phyloP scores from a whole-genome alignment of 257 asterid genomes.

The Solanum infundibuliforme region DNA sequence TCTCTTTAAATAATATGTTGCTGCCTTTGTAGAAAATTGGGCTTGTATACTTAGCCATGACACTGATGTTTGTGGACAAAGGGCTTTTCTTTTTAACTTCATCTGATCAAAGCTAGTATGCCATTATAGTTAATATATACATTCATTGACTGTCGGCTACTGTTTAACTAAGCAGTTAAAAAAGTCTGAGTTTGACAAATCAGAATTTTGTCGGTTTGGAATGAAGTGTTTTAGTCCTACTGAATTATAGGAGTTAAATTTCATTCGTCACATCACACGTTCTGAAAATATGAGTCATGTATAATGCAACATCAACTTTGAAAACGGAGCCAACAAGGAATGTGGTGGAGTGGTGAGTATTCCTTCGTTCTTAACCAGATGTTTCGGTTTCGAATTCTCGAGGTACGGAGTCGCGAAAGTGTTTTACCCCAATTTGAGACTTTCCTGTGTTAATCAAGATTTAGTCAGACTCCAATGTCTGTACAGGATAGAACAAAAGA shows the following conservation, averaged over 20 bases:
- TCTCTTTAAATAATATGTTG: neutral
- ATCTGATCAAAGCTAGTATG: neutral
- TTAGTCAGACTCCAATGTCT: neutral
- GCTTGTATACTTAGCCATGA: neutral
- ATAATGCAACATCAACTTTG: too few relatives aligned
- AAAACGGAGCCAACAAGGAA: neutral
- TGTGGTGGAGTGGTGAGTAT: too few relatives aligned
- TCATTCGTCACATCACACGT: neutral
- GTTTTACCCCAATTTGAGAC: neutral
- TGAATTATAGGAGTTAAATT: neutral
- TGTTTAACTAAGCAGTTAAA: neutral
- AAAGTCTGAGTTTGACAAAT: neutral
- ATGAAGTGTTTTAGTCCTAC: neutral
- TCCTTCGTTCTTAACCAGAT: rapidly evolving
- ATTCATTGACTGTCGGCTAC: neutral
- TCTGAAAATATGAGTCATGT: neutral
- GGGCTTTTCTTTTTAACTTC: neutral
- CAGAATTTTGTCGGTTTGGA: neutral
- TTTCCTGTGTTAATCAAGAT: too few relatives aligned
- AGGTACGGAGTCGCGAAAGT: rapidly evolving
- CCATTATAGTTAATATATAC: too few relatives aligned
- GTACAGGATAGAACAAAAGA: too few relatives aligned
- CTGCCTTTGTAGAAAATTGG: constrained; percentile 1
- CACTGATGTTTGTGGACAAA: neutral
- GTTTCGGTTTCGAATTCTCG: too few relatives aligned